These are phyloP conservation scores for Myxozyma lipomycoides DNA, from an alignment of 805 yeast genomes.

Conservation along the genomic window DNA sequence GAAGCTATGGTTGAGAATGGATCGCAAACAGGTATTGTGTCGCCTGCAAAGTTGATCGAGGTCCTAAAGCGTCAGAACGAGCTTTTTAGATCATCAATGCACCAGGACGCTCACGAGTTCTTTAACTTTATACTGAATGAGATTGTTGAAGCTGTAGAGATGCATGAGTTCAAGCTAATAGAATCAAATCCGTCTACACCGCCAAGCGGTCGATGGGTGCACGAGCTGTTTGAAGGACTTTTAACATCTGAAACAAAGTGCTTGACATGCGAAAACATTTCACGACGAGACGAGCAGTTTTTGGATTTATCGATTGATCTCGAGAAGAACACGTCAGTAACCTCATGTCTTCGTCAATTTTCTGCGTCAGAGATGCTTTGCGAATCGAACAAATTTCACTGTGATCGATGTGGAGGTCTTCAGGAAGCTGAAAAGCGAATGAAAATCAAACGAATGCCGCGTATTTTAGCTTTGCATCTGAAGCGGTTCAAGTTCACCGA, in stretches of 20 bases:
- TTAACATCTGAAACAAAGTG: conserved; percentile 86
- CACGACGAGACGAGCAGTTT: conserved; percentile 80
- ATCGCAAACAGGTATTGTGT: conserved; percentile 72
- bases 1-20: conserved; percentile 74
- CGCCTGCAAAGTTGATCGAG: conserved; percentile 70
- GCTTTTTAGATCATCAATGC: conserved; percentile 85
- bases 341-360: conserved; percentile 75
- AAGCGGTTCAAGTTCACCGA: conserved; percentile 92
- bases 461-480: conserved; percentile 73
- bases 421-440: conserved; percentile 94
- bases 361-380: conserved; percentile 80
- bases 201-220: conserved; percentile 45
- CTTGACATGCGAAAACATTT: conserved; percentile 76
- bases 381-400: conserved; percentile 85
- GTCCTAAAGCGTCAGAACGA: conserved; percentile 77
- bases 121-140: conserved; percentile 82
- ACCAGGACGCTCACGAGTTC: conserved; percentile 98
- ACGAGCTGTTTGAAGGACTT: conserved; percentile 74
- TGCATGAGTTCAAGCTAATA: conserved; percentile 12
- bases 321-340: conserved; percentile 66
- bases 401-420: conserved; percentile 82
- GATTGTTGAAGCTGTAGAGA: conserved; percentile 47
- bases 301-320: conserved; percentile 83
- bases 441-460: conserved; percentile 72
- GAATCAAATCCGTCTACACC: conserved; percentile 2